Evolutionary conservation across 2,329 filamentous ascomycete species (phyloP), one percentile per base, ranked within the genome.

Genomic region (Xylariales sp.): DNA sequence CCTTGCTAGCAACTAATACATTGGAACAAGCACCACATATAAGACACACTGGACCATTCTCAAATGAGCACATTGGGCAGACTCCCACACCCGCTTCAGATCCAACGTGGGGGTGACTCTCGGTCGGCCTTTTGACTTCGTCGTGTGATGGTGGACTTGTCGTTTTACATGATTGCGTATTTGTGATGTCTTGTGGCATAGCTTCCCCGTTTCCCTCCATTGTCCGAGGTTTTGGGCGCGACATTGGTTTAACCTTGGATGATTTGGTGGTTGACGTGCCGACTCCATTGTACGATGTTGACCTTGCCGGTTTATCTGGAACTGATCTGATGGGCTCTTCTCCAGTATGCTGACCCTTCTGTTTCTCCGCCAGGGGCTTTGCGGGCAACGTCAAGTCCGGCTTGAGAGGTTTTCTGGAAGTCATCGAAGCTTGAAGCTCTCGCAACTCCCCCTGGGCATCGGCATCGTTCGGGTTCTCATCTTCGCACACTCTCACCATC

Each of bases 401-500:
- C 31, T 32, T 32, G 10, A 11, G 16, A 7, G 20, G 12, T 16
- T 24, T 14, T 25, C 18, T 10, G 5, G 19, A 18, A 36, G 24
- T 22, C 25, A 58, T 55, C 6, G 62, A 64, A 14, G 66, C 68
- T 39, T 73, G 73, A 16, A 54, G 66, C 59, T 94, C 87, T 11
- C 73, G 69, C 51, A 88, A 65, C 61, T 94, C 85, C 21, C 74
- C 70, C 53, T 74, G 69, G 3, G 69, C 73, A 52, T 79, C 69
- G 14, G 70, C 65, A 41, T 84, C 79, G 27, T 76, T 71, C 3
- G 53, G 54, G 27, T 72, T 56, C 70, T 88, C 84, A 32, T 85
- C 83, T 46, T 82, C 83, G 56, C 88, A 93, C 1, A 93, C 79
- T 51, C 78, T 85, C 46, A 91, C 66, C 71, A 94, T 72, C 10